Evolutionary conservation across 2,329 filamentous ascomycete genomes (phyloP).

Genomic region (Plectosphaerella sp.): DNA sequence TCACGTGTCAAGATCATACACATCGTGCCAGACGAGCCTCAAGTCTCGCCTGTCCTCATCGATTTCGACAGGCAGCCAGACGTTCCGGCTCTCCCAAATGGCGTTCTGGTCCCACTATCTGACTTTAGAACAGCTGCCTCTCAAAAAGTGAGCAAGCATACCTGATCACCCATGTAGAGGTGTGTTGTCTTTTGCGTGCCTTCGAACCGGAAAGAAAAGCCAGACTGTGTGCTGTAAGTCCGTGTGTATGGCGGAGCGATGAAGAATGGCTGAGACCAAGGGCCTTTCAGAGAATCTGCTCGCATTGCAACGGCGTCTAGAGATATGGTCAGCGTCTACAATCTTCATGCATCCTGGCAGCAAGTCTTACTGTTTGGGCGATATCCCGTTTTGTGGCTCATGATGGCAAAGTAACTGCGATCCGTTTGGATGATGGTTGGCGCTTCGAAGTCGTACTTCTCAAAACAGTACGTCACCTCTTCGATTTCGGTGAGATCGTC

Average conservation of each 20-base stretch:
- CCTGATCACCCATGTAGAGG: conserved; percentile 40
- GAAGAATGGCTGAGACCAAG: conserved; percentile 47
- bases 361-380: conserved; percentile 41
- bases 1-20: conserved; percentile 47
- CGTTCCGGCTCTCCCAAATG: conserved; percentile 48
- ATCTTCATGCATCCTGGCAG: not conserved
- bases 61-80: conserved; percentile 49
- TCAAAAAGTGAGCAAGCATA: not conserved
- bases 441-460: conserved; percentile 56
- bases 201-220: conserved; percentile 40
- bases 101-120: conserved; percentile 41
- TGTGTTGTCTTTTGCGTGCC: conserved; percentile 42
- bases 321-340: not conserved
- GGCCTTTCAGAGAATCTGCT: conserved; percentile 39
- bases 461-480: conserved; percentile 45
- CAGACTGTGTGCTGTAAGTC: conserved; percentile 45
- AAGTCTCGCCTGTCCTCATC: conserved; percentile 43
- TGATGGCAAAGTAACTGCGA: conserved; percentile 52
- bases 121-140: not conserved
- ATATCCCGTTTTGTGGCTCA: conserved; percentile 60
- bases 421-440: conserved; percentile 56
- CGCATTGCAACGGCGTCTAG: conserved; percentile 45
- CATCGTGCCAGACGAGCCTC: conserved; percentile 43
- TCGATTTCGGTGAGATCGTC: conserved; percentile 44
- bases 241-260: conserved; percentile 41